These are phyloP conservation scores for Alectoria sarmentosa DNA, from an alignment of 495 filamentous ascomycete genomes.

Conservation along the genomic window DNA sequence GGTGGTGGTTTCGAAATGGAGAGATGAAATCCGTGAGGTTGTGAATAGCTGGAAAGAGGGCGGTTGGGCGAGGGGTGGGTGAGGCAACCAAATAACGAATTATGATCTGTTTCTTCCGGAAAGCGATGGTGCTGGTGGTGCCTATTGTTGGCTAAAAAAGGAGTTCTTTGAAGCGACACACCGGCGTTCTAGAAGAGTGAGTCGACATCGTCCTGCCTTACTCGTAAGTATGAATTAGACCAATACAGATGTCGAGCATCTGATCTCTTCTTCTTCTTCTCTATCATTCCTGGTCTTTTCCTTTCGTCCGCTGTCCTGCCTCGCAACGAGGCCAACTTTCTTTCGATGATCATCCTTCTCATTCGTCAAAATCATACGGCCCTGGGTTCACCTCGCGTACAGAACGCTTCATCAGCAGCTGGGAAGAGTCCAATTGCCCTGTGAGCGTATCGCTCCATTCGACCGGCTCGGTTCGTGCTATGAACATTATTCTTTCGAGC, in stretches of 20 bases:
- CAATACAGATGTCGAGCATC: background rate
- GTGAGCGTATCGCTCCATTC: background rate
- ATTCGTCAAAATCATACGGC: background rate
- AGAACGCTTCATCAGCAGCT: background rate
- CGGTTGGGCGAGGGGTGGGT: conserved; percentile 7
- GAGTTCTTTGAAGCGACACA: conserved; percentile 3
- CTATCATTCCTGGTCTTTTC: background rate
- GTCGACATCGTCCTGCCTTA: background rate
- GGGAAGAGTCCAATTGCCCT: background rate
- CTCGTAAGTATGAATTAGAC: background rate
- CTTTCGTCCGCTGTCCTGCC: background rate
- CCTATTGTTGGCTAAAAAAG: background rate
- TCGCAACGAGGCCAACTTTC: background rate
- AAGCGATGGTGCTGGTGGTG: conserved; percentile 15
- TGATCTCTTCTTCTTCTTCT: background rate
- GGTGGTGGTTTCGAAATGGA: conserved; percentile 33
- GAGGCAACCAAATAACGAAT: background rate
- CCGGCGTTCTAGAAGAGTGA: background rate
- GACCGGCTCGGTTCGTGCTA: background rate
- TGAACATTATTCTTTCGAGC: background rate
- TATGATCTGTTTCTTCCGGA: background rate
- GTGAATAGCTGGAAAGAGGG: background rate
- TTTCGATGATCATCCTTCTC: background rate
- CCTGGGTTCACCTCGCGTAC: background rate
- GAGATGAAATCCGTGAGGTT: background rate